phyloP scores from a whole-genome alignment of 176 grass and related monocot species.

The Puya raimondii region DNA sequence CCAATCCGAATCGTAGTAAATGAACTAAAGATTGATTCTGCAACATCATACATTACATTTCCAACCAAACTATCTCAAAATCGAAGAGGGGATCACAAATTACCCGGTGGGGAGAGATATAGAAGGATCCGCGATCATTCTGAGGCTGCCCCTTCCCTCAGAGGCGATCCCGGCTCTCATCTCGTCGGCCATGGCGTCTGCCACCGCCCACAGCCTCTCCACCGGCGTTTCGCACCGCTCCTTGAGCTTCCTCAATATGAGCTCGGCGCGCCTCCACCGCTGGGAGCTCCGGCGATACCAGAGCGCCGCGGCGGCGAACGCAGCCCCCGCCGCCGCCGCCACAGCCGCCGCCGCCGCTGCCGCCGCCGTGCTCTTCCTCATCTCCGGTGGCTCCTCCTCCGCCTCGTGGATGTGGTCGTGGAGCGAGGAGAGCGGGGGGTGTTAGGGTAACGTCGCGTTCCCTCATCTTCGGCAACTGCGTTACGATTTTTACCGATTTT shows the following conservation, averaged over 20 bases:
- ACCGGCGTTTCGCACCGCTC: background rate
- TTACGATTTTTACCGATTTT: background rate
- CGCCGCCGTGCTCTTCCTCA: background rate
- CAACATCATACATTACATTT: background rate
- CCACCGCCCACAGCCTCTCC: background rate
- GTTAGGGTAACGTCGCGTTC: background rate
- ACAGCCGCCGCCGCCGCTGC: background rate
- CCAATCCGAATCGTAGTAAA: background rate
- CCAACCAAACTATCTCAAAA: background rate
- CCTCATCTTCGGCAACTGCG: background rate
- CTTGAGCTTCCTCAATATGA: background rate
- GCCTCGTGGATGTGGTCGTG: background rate
- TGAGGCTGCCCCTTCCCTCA: constrained; percentile 3
- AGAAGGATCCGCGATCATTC: constrained; percentile 1
- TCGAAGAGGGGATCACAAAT: background rate
- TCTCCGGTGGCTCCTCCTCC: background rate
- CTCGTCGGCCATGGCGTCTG: constrained; percentile 2
- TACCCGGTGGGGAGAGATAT: constrained; percentile 3
- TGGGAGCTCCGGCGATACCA: background rate
- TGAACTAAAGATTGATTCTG: background rate
- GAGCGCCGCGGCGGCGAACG: background rate
- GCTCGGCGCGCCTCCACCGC: constrained; percentile 4
- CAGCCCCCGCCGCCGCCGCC: background rate
- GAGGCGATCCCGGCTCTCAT: background rate
- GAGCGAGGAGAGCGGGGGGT: background rate